Evolutionary conservation across 371 early-diverging fungal genomes (phyloP), one percentile per base, ranked within the genome.

Genomic region (Apophysomyces variabilis): DNA sequence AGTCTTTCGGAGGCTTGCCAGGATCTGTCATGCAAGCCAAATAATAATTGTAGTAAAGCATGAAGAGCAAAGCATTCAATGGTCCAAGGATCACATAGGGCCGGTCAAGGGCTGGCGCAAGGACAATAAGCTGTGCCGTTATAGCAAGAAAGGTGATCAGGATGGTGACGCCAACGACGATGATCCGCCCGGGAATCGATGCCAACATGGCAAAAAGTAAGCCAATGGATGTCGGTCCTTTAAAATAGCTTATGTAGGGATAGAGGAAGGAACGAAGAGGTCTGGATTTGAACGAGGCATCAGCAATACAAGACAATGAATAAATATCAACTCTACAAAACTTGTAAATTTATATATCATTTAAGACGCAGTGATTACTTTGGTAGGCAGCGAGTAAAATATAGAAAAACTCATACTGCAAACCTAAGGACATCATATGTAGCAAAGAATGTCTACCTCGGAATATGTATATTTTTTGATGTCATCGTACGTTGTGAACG

Each of bases 21-120:
- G 98, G 95, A 67, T 92, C 86, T 21, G 93, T 93, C 0, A 75
- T 72, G 58, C 87, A 87, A 3, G 92, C 92, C 14, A 93, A 79
- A 65, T 87, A 92, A 73, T 96, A 98, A 82, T 96, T 94, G 71
- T 87, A 80, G 76, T 84, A 90, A 3, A 93, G 80, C 63, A 89
- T 78, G 38, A 86, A 73, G 2, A 92, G 86, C n/a, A 86, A 66
- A 5, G 84, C 21, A 70, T 94, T 90, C 69, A 94, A 89, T 11
- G 88, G 86, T 45, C 75, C 70, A 8, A 90, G 77, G 35, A 83
- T 75, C 58, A 80, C 62, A 37, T 78, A 12, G 8, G 21, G 8
- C 11, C 68, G 57, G 4, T 56, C 60, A 13, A 63, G 36, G 11
- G 78, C 73, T 39, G 72, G 73, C 12, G 70, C 57, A 47, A 80